Percentiles rank a stretch among this genome's conserved stretches.
phyloP scores from a whole-genome alignment of 352 stramenopile species.

The Globisporangium mamillatum region DNA sequence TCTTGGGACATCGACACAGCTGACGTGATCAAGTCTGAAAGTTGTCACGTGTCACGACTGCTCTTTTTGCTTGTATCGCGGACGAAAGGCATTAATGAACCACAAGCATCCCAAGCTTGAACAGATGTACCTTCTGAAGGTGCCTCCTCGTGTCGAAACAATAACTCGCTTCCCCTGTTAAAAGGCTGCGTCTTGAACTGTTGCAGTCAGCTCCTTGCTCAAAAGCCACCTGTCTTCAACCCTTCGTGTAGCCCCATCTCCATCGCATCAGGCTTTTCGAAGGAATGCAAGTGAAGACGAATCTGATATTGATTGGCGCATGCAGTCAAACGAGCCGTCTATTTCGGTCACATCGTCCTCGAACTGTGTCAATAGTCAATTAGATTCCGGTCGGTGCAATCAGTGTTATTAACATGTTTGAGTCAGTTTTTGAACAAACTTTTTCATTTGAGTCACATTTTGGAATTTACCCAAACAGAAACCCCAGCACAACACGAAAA shows the following conservation, averaged over 20 bases:
- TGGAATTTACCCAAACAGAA: constrained; percentile 3
- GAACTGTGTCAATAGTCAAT: too few species aligned
- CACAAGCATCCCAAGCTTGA: background rate
- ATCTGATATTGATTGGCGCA: too few species aligned
- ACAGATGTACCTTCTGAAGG: background rate
- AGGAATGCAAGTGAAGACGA: too few species aligned
- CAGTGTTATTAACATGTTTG: too few species aligned
- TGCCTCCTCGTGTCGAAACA: background rate
- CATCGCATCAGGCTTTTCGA: too few species aligned
- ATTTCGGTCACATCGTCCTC: too few species aligned
- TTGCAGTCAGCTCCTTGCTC: background rate
- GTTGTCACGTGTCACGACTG: background rate
- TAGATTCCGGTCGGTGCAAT: too few species aligned
- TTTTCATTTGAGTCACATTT: background rate
- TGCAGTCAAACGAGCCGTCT: too few species aligned
- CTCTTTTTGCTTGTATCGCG: background rate
- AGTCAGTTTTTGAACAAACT: too few species aligned
- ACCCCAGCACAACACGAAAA: background rate
- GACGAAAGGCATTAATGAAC: background rate
- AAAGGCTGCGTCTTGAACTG: background rate
- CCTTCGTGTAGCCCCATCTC: too few species aligned
- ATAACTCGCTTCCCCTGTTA: background rate
- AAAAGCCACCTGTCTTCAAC: too few species aligned
- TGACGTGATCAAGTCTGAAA: background rate
- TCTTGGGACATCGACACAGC: background rate